A percentile compares a stretch with the other conserved stretches of the same genome.
Evolutionary conservation across 2,329 filamentous ascomycete species (phyloP).

Genomic region (Beauveria sp.): DNA sequence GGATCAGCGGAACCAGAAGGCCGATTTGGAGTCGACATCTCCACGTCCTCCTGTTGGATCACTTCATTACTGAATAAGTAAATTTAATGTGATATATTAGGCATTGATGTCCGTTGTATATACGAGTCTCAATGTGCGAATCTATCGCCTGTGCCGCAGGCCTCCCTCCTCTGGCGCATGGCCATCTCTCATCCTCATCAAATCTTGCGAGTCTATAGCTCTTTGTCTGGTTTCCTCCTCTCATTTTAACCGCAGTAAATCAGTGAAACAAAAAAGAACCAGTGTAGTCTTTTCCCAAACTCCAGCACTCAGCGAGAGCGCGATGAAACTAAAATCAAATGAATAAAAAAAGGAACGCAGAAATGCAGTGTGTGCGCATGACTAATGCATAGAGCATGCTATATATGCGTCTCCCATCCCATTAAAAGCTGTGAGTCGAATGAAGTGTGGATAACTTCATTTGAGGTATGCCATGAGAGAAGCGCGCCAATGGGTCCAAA

Average conservation of each 20-base stretch:
- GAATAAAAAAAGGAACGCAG: background rate
- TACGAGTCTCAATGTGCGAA: conserved; percentile 7
- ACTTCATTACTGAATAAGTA: background rate
- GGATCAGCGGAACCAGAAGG: too few relatives aligned
- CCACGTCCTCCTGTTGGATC: too few relatives aligned
- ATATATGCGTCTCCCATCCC: background rate
- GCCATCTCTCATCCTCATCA: background rate
- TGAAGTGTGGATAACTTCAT: background rate
- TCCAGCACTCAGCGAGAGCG: background rate
- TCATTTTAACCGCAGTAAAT: background rate
- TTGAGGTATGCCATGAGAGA: background rate
- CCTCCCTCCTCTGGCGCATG: background rate
- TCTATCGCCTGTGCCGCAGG: conserved; percentile 2
- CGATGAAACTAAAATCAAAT: background rate
- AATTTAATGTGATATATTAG: background rate
- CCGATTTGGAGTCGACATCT: too few relatives aligned
- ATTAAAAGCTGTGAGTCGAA: background rate
- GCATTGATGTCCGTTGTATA: conserved; percentile 2
- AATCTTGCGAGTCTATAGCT: background rate
- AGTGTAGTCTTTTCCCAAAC: conserved; percentile 5
- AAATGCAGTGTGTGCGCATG: conserved; percentile 3
- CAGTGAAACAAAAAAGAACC: background rate
- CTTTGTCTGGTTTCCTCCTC: background rate
- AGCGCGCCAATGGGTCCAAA: background rate
- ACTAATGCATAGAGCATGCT: background rate